Percentiles rank a stretch among this genome's conserved stretches.
These are phyloP conservation scores for Nigrograna mackinnonii DNA, from an alignment of 2,329 filamentous ascomycete species.

Conservation along the genomic window DNA sequence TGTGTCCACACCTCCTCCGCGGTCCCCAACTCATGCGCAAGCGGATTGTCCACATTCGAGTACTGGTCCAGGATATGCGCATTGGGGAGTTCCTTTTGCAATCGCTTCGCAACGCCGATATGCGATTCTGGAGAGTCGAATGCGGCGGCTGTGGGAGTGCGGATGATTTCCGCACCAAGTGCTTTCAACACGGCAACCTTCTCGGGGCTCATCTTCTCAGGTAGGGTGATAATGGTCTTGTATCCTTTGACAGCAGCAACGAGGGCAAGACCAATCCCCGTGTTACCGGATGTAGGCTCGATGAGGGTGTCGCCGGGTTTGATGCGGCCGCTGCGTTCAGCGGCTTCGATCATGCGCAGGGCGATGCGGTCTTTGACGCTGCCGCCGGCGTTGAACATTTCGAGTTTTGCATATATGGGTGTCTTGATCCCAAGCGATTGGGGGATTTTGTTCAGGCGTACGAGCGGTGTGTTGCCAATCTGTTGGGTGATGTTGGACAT, in stretches of 20 bases:
- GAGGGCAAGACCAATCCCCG: conserved; percentile 92
- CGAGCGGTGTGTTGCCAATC: conserved; percentile 95
- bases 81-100: conserved; percentile 95
- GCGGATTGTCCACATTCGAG: conserved; percentile 85
- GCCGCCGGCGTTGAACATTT: conserved; percentile 92
- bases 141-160: conserved; percentile 93
- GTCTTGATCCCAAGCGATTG: conserved; percentile 88
- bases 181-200: conserved; percentile 95
- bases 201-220: conserved; percentile 99
- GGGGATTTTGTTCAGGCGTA: conserved; percentile 90
- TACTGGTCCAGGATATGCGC: conserved; percentile 98
- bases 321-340: conserved; percentile 87
- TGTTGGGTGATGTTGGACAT: conserved; percentile 77
- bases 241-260: conserved; percentile 97
- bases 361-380: conserved; percentile 96
- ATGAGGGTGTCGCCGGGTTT: conserved; percentile 97
- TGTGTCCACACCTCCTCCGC: conserved; percentile 96
- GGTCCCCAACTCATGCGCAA: conserved; percentile 91
- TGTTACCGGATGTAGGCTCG: conserved; percentile 97
- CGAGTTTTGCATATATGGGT: conserved; percentile 87
- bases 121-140: conserved; percentile 95
- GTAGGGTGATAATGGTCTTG: conserved; percentile 97
- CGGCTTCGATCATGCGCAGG: conserved; percentile 95
- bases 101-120: conserved; percentile 87
- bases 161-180: conserved; percentile 94